These are phyloP conservation scores for Diaporthe ampelina DNA, from an alignment of 2,329 filamentous ascomycete species.

Conservation along the genomic window DNA sequence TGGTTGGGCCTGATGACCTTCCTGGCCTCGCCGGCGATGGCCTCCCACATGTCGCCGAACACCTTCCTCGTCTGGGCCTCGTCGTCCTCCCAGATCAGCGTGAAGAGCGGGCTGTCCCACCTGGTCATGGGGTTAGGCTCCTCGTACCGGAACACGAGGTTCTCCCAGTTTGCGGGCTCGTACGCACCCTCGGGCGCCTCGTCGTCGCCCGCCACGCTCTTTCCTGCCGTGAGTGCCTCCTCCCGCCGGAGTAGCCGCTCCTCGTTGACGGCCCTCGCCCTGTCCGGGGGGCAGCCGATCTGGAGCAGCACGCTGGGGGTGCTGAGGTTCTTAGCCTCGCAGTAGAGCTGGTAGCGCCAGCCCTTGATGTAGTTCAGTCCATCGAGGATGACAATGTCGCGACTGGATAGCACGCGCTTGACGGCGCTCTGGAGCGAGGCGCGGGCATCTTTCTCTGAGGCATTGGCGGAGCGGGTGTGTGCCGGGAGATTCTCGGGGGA, in stretches of 20 bases:
- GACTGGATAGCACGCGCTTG: constrained; percentile 79
- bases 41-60: constrained; percentile 81
- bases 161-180: constrained; percentile 76
- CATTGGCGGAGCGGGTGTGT: constrained; percentile 78
- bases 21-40: constrained; percentile 72
- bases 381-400: constrained; percentile 84
- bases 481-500: constrained; percentile 64
- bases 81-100: constrained; percentile 81
- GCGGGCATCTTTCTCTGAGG: constrained; percentile 84
- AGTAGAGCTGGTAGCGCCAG: constrained; percentile 88
- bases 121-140: constrained; percentile 88
- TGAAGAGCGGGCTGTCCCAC: constrained; percentile 89
- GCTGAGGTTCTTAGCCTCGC: constrained; percentile 84
- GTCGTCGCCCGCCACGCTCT: constrained; percentile 49
- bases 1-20: constrained; percentile 81
- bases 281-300: constrained; percentile 69
- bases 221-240: constrained; percentile 52
- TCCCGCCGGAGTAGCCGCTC: constrained; percentile 60
- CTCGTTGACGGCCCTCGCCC: constrained; percentile 71
- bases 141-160: constrained; percentile 85
- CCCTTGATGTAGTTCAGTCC: constrained; percentile 91
- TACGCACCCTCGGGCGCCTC: constrained; percentile 59
- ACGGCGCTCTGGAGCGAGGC: constrained; percentile 83
- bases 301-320: constrained; percentile 83
- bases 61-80: constrained; percentile 67